phyloP scores from a whole-genome alignment of 108 stramenopile genomes.

The Stephanodiscus triporus region DNA sequence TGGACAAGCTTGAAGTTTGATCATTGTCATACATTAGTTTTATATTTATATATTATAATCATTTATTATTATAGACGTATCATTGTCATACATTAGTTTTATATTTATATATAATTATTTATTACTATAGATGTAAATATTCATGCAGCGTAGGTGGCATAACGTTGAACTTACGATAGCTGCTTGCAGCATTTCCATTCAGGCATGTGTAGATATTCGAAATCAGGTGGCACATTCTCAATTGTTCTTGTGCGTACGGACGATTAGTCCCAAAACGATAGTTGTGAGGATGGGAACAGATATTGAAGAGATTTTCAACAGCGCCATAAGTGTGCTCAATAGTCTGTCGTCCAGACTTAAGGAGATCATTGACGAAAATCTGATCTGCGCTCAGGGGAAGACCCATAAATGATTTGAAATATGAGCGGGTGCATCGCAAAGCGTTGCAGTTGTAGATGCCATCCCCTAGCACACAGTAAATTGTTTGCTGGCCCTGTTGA shows the following conservation, averaged over 20 bases:
- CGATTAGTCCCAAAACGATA: background rate
- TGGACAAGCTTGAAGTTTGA: too few relatives aligned
- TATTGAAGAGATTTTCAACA: background rate
- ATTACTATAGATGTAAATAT: too few relatives aligned
- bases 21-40: too few relatives aligned
- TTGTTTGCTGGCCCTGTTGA: too few relatives aligned
- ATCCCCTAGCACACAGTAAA: background rate
- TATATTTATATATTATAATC: too few relatives aligned
- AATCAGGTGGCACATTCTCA: background rate
- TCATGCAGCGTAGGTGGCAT: background rate
- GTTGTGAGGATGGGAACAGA: background rate
- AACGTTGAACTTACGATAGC: background rate
- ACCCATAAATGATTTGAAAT: background rate
- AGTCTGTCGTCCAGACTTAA: background rate
- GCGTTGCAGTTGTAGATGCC: background rate
- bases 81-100: too few relatives aligned
- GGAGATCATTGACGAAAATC: background rate
- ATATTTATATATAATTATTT: too few relatives aligned
- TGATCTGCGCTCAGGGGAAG: background rate
- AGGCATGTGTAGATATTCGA: background rate
- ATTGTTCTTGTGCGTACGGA: background rate
- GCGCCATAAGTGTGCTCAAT: background rate
- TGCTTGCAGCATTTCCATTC: background rate
- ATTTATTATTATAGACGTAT: too few relatives aligned
- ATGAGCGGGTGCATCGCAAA: background rate